Base-by-base conservation (phyloP, 805 yeast species). In the Yarrowia bubula region DNA sequence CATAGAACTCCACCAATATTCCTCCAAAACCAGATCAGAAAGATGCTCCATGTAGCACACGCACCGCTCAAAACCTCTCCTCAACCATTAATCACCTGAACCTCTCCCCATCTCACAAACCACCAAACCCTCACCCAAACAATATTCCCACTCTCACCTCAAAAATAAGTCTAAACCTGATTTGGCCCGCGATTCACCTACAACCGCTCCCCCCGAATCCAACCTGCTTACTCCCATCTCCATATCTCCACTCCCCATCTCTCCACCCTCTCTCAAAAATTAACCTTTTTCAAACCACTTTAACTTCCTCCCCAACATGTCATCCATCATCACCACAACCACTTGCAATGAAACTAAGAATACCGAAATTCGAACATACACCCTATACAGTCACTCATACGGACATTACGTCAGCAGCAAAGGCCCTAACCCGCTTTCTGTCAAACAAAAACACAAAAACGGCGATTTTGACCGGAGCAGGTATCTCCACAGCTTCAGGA, bases 401-500 rank as follows among this genome's bases (percentile, higher is more conserved):
- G 13, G 61, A 41, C 38, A 15, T 31, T 10, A 11, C 13, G 6
- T 31, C 46, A 2, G 37, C 61, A 1, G 61, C 61, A 0, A 55
- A 41, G 9, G 61, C 61, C 11, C 31, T 55, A 5, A 10, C 17
- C 1, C 61, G 61, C 31, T 55, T 55, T 10, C 38, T 55, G 15
- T 4, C 11, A 9, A 9, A 33, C 0, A 28, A 10, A 15, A 15
- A 51, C 44, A 28, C 62, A 11, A 65, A 48, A 37, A 62, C 43
- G 17, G 64, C 53, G 1, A 37, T 58, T 8, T 18, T 58, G 77
- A 87, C 86, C 8, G 99, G 99, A 1, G 99, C 99, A 0, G 99
- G 99, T 0, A 86, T 92, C 43, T 90, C 97, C 2, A 93, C 98
- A 0, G 80, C 89, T 2, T 92, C 96, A 53, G 99, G 98, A 0